Conservation (phyloP, 352 stramenopile species). For the Phytophthora foliorum region DNA sequence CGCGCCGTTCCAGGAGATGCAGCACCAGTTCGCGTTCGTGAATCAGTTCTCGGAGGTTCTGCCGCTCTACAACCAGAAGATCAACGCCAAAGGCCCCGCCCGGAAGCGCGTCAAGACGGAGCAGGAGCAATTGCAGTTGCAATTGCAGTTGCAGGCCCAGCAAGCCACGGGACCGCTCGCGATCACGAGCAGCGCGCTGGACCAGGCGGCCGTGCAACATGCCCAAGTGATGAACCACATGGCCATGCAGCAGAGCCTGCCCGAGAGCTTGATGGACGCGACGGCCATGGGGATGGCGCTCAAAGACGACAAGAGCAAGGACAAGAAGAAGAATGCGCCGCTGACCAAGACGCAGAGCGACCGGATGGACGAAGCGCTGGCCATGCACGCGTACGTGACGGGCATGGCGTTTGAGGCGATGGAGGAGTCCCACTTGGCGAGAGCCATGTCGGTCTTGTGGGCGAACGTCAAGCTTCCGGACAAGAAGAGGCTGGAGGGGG, state of each 20-base stretch:
- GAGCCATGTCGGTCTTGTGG: conserved; percentile 67
- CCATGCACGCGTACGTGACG: conserved; percentile 86
- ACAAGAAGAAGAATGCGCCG: conserved; percentile 58
- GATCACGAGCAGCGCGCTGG: conserved; percentile 42
- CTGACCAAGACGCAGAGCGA: conserved; percentile 76
- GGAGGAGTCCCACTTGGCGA: conserved; percentile 76
- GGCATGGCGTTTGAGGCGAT: conserved; percentile 83
- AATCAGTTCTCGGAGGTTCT: conserved; percentile 84
- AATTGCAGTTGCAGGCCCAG: conserved; percentile 19
- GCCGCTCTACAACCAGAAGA: conserved; percentile 87
- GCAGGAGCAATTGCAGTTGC: conserved; percentile 24
- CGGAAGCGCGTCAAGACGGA: conserved; percentile 74
- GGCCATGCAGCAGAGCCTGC: conserved; percentile 78
- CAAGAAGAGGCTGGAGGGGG: conserved; percentile 73
- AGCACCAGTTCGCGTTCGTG: conserved; percentile 87
- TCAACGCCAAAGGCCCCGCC: conserved; percentile 67
- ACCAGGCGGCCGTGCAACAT: conserved; percentile 68
- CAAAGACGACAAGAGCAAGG: conserved; percentile 64
- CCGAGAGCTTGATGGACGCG: conserved; percentile 74
- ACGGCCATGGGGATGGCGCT: conserved; percentile 54
- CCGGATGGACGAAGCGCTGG: conserved; percentile 79
- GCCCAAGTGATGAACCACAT: conserved; percentile 80
- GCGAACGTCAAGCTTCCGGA: conserved; percentile 71
- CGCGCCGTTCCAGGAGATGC: conserved; percentile 77
- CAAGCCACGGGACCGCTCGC: conserved; percentile 32